Base-by-base conservation (phyloP, 768 basidiomycete genomes). In the Agaricus sinodeliciosus region DNA sequence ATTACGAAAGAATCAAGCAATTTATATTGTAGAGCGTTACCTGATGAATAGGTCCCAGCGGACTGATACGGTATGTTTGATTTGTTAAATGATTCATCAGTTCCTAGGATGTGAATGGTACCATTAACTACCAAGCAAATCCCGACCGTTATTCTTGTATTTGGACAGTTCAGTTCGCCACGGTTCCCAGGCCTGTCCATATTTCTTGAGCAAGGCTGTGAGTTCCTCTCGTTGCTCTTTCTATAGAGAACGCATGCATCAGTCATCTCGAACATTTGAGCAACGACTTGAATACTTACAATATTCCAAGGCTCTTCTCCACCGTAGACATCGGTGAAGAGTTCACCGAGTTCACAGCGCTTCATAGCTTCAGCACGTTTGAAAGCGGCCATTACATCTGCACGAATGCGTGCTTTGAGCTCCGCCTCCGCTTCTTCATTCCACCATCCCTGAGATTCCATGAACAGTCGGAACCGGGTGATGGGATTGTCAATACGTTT, bases 401-500 rank as follows among this genome's bases (percentile, higher is more conserved):
- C 74, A 69, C 84, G 90, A 42, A 88, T 73, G 37, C 75, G 72
- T 12, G 76, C 71, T 64, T 87, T 87, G 51, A 90, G 70, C 35
- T 78, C 79, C 22, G 81, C 80, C 62, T 97, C 94, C 16, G 85
- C 82, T 37, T 78, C 70, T 13, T 76, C 78, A 50, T 81, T 73
- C 94, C 94, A 96, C 90, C 93, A 94, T 7, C 84, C 83, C 47
- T 72, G 77, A 15, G 83, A 79, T 63, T 94, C 89, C 72, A 96
- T 77, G 70, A 82, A 96, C 16, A 85, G 65, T n/a, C 90, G 79
- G 69, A 94, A 90, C 27, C 93, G 84, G 22, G 77, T 76, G 54
- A 93, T 81, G 1, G 93, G 93, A 63, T 94, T 94, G 57, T 95
- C 90, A 51, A 96, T 82, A 28, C 89, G 84, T 70, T 91, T 94